A percentile compares a stretch with the other conserved stretches of the same genome.
Evolutionary conservation across 305 asterid species (phyloP).

Genomic region (Rubia tinctorum): DNA sequence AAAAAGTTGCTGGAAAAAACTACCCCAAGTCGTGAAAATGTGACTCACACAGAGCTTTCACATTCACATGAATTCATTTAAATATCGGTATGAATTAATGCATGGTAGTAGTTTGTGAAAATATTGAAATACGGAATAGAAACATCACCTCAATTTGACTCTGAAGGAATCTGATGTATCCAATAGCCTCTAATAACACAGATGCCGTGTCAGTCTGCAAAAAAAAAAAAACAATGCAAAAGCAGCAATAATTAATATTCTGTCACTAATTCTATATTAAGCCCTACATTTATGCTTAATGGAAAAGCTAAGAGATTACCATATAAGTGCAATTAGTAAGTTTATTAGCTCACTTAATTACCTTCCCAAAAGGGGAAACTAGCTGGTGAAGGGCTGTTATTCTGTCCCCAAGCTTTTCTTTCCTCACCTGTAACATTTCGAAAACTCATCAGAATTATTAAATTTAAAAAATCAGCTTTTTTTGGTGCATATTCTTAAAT

Average conservation of each 20-base stretch:
- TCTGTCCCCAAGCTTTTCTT: constrained; percentile 79
- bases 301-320: background rate
- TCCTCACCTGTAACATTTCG: constrained; percentile 53
- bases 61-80: constrained; percentile 2
- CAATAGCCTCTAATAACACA: constrained; percentile 79
- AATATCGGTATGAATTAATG: background rate
- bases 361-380: constrained; percentile 96
- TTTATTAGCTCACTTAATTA: constrained; percentile 19
- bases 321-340: background rate
- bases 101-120: constrained; percentile 21
- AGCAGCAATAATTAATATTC: background rate
- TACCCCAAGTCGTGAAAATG: background rate
- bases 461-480: background rate
- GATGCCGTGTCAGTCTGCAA: constrained; percentile 97
- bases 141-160: constrained; percentile 75
- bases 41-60: constrained; percentile 14
- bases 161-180: constrained; percentile 87
- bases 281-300: background rate
- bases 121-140: constrained; percentile 12
- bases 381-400: constrained; percentile 88
- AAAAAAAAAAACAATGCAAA: constrained; percentile 6
- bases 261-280: background rate
- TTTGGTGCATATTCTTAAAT: background rate
- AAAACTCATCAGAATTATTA: background rate
- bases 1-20: constrained; percentile 9